Base-by-base conservation (phyloP, 2,329 filamentous ascomycete species). In the Ceratocystis huliohia region DNA sequence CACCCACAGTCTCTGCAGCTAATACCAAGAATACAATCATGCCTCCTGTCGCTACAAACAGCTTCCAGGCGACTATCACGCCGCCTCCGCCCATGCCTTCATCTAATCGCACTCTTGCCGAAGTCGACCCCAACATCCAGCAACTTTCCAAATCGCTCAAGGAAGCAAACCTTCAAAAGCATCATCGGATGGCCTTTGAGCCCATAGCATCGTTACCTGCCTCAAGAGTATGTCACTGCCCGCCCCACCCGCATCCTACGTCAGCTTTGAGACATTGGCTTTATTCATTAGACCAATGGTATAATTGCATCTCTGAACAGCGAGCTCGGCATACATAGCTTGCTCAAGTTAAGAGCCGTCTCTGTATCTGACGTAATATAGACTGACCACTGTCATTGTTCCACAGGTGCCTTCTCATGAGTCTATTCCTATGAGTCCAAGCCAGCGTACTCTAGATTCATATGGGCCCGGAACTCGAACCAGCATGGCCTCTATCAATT, bases 141-240 rank as follows among this genome's bases (percentile, higher is more conserved):
- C 28, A 67, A 33, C 44, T 67, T 22, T 67, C 66, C 22, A 63
- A 65, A 30, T 53, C 63, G 20, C 62, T 67, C 44, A 67, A 67
- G 56, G 63, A 67, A n/a, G 66, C 56, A 53, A 67, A 62, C 48
- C 44, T 67, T 15, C 59, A 53, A 13, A 67, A 59, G 30, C 63
- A 63, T 17, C 45, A 67, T 67, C 66, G 66, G 10, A 67, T 67
- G 59, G 63, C 88, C 56, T 97, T 92, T 73, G 92, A 96, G 74
- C 88, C 93, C 44, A 86, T 96, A 69, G 66, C 63, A 33, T 97
- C 94, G 45, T 80, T 97, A 64, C 93, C 94, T 46, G 82, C 84
- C 41, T 93, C 90, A 59, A 84, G 89, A 77, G 90, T 93, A 85
- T 76, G 88, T 82, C 67, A 66, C 66, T 63, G 33, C n/a, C 37